Conservation (phyloP, 306 rosid species). For the Mucuna pruriens region DNA sequence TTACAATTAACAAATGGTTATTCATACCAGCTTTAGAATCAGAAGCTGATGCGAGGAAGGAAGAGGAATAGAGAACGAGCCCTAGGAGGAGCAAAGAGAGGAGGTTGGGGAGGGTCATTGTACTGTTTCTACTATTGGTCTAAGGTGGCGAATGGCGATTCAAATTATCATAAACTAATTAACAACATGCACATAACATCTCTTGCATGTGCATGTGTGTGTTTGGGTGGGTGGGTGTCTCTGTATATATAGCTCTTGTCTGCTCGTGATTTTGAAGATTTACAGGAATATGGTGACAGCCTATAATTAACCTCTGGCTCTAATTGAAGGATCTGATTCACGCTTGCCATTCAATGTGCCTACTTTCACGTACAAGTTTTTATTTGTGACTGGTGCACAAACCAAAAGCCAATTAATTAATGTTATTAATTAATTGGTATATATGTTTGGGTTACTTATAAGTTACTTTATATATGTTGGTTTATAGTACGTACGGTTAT, state of each 20-base stretch:
- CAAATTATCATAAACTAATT: too few species aligned
- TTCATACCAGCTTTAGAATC: conserved; percentile 58
- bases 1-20: background rate
- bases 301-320: background rate
- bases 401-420: background rate
- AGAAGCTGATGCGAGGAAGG: conserved; percentile 42
- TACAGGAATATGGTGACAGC: background rate
- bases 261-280: background rate
- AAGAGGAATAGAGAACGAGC: conserved; percentile 37
- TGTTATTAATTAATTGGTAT: too few species aligned
- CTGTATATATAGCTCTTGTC: background rate
- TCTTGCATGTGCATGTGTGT: background rate
- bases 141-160: background rate
- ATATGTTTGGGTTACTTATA: too few species aligned
- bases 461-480: too few species aligned
- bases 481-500: background rate
- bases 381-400: background rate
- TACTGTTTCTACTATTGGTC: background rate
- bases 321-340: conserved; percentile 20
- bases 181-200: too few species aligned
- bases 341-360: conserved; percentile 16
- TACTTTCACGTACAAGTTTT: conserved; percentile 1
- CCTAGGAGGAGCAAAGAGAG: conserved; percentile 33
- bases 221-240: background rate
- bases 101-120: conserved; percentile 8